Conservation (phyloP, 2,329 filamentous ascomycete genomes). For the Tolypocladium endophyticum region DNA sequence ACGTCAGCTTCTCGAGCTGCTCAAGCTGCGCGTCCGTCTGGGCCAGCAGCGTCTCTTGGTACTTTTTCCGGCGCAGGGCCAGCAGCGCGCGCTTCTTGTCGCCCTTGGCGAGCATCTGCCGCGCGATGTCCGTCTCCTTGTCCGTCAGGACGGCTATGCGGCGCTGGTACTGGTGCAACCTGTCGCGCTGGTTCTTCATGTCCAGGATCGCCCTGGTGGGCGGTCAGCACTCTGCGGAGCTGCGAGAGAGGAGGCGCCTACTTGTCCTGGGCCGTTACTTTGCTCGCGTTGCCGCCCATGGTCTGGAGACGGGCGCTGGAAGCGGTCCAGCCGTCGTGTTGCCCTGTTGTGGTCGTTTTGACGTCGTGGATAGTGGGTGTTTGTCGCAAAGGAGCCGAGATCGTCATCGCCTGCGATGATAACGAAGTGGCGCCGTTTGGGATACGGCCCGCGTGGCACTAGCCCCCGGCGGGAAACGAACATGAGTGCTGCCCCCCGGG, state of each 20-base stretch:
- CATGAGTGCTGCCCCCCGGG: neutral
- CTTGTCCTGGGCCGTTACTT: slow-evolving; percentile 72
- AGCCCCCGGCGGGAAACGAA: neutral
- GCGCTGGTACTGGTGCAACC: slow-evolving; percentile 90
- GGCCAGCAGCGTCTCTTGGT: slow-evolving; percentile 78
- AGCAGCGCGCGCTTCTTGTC: slow-evolving; percentile 77
- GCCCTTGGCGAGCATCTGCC: slow-evolving; percentile 66
- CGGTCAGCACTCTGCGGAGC: slow-evolving; percentile 2
- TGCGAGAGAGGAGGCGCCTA: slow-evolving; percentile 26
- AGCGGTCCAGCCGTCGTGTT: slow-evolving; percentile 1
- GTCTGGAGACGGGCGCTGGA: slow-evolving; percentile 3
- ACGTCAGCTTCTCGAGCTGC: slow-evolving; percentile 80
- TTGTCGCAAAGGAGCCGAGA: neutral
- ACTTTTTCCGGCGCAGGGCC: slow-evolving; percentile 89
- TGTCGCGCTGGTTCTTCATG: slow-evolving; percentile 95
- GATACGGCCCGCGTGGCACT: neutral
- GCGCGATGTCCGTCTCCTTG: slow-evolving; percentile 78
- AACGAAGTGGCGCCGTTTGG: neutral
- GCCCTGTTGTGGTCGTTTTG: neutral
- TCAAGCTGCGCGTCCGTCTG: slow-evolving; percentile 93
- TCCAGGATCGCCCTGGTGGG: slow-evolving; percentile 80
- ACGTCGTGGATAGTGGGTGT: neutral
- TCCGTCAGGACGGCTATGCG: slow-evolving; percentile 78
- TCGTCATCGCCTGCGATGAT: neutral
- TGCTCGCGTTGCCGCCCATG: slow-evolving; percentile 48